Conservation (phyloP, 495 filamentous ascomycete species). For the Penicillium silybi region DNA sequence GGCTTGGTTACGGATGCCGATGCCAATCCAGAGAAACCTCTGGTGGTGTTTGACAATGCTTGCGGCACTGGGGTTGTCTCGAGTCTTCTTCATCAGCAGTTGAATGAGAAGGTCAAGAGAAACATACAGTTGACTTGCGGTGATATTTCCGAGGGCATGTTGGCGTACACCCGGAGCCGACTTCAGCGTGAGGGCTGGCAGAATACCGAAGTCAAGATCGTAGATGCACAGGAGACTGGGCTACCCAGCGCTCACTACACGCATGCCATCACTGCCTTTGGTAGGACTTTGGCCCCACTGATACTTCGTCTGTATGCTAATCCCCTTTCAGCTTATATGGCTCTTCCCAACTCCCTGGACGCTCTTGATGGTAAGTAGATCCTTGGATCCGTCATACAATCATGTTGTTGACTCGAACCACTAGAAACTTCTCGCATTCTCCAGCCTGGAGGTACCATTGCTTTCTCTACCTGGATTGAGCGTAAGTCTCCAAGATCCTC, state of each 20-base stretch:
- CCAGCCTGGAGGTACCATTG: conserved; percentile 32
- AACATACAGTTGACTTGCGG: conserved; percentile 32
- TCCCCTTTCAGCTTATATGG: conserved; percentile 22
- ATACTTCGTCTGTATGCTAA: neutral
- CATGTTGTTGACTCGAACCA: neutral
- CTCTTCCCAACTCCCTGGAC: conserved; percentile 18
- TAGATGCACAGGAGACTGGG: conserved; percentile 33
- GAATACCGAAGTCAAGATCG: conserved; percentile 23
- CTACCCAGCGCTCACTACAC: conserved; percentile 27
- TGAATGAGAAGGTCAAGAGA: conserved; percentile 18
- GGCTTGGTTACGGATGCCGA: conserved; percentile 18
- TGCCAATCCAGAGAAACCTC: conserved; percentile 12
- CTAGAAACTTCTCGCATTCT: conserved; percentile 36
- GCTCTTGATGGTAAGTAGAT: conserved; percentile 29
- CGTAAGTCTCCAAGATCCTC: conserved; percentile 18
- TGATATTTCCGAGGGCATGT: conserved; percentile 33
- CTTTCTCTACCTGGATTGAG: conserved; percentile 34
- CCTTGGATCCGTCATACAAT: neutral
- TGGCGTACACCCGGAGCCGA: conserved; percentile 26
- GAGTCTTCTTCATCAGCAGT: conserved; percentile 19
- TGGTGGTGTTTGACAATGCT: conserved; percentile 37
- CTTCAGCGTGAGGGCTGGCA: conserved; percentile 30
- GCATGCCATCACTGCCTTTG: conserved; percentile 36
- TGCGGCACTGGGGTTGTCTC: conserved; percentile 42
- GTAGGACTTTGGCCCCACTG: conserved; percentile 7